phyloP scores from a whole-genome alignment of 2,329 filamentous ascomycete species.

The Stemphylium vesicarium region DNA sequence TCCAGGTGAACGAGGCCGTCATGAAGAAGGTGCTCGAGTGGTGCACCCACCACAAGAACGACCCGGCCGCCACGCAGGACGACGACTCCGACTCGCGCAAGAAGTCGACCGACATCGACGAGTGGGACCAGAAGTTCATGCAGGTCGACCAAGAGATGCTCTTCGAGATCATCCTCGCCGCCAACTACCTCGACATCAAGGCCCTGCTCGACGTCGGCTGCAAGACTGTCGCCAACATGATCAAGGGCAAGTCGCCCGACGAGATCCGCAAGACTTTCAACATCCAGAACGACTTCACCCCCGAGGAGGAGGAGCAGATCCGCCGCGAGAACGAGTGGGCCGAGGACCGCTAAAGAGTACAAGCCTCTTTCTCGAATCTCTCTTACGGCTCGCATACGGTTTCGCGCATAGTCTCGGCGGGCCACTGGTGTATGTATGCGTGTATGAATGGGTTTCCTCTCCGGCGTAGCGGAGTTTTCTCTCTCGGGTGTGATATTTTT shows the following conservation, averaged over 20 bases:
- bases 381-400: conserved; percentile 1
- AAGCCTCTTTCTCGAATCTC: conserved; percentile 1
- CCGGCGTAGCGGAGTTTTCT: conserved; percentile 19
- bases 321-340: conserved; percentile 62
- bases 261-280: conserved; percentile 99
- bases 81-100: conserved; percentile 94
- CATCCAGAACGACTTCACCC: conserved; percentile 99
- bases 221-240: conserved; percentile 99
- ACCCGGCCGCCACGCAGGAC: conserved; percentile 80
- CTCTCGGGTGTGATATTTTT: conserved; percentile 10
- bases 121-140: conserved; percentile 99
- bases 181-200: conserved; percentile 99
- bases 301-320: conserved; percentile 97
- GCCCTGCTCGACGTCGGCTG: conserved; percentile 95
- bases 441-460: conserved; percentile 7
- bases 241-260: conserved; percentile 99
- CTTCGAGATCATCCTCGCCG: conserved; percentile 97
- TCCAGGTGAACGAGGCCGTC: conserved; percentile 83
- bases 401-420: conserved; percentile 4
- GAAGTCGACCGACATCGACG: conserved; percentile 98
- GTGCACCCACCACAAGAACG: conserved; percentile 93
- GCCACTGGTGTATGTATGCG: neutral
- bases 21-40: conserved; percentile 97
- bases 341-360: conserved; percentile 47
- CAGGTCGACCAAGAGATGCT: conserved; percentile 99